phyloP scores from a whole-genome alignment of 164 flowering plant genomes.

The Litsea cubeba region DNA sequence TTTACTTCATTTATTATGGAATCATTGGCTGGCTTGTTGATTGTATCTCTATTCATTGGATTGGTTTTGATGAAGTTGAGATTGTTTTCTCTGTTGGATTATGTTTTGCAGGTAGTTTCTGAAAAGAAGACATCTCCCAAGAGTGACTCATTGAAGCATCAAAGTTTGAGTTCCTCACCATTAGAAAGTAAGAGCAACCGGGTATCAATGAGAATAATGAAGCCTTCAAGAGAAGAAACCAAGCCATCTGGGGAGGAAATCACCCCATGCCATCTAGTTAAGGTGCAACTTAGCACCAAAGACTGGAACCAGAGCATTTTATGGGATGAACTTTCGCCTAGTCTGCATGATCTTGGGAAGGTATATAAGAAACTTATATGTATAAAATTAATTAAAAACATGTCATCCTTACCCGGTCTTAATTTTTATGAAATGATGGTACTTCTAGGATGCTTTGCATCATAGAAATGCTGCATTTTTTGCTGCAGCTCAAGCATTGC shows the following conservation, averaged over 20 bases:
- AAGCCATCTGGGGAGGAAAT: conserved; percentile 22
- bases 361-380: conserved; percentile 15
- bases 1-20: not conserved
- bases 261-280: conserved; percentile 23
- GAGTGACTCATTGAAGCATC: conserved; percentile 19
- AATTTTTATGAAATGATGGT: conserved; percentile 2
- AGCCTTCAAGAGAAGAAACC: conserved; percentile 16
- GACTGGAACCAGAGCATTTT: conserved; percentile 21
- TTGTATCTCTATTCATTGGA: not conserved
- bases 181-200: conserved; percentile 25
- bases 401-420: not conserved
- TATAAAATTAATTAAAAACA: not conserved
- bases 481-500: conserved; percentile 48
- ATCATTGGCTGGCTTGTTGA: not conserved
- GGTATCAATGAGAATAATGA: conserved; percentile 2
- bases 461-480: conserved; percentile 36
- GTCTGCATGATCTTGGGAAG: conserved; percentile 45
- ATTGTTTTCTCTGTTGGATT: not conserved
- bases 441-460: conserved; percentile 37
- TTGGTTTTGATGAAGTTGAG: not conserved
- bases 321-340: conserved; percentile 40
- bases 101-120: conserved; percentile 21
- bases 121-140: conserved; percentile 24
- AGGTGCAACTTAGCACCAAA: conserved; percentile 28
- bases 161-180: conserved; percentile 19